phyloP scores from a whole-genome alignment of 148 eudicot genomes.

The Rheum nobile region DNA sequence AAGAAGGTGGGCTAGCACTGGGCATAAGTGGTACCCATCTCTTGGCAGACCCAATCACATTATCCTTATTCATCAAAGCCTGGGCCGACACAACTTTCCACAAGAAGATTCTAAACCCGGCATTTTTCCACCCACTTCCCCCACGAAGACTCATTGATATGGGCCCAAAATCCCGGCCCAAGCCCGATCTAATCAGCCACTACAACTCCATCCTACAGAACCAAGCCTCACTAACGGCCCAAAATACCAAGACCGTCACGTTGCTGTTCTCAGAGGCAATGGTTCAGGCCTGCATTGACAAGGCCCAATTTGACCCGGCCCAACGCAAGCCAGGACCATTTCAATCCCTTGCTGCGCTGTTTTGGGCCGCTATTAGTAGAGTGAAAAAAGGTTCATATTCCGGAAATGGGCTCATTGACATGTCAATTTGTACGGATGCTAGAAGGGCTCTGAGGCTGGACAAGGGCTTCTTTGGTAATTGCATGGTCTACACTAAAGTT shows the following conservation, averaged over 20 bases:
- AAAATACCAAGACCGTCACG: slow-evolving; percentile 20
- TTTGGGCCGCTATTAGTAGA: slow-evolving; percentile 46
- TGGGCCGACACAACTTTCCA: slow-evolving; percentile 33
- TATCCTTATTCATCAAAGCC: slow-evolving; percentile 40
- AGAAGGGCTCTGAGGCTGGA: slow-evolving; percentile 38
- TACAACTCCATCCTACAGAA: slow-evolving; percentile 28
- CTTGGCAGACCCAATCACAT: slow-evolving; percentile 39
- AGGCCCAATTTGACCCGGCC: slow-evolving; percentile 10
- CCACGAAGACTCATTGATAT: slow-evolving; percentile 14
- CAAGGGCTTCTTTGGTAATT: slow-evolving; percentile 58
- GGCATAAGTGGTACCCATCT: slow-evolving; percentile 63
- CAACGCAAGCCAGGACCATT: slow-evolving; percentile 21
- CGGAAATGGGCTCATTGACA: slow-evolving; percentile 19
- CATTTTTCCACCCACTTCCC: slow-evolving; percentile 50
- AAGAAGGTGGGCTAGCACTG: slow-evolving; percentile 63
- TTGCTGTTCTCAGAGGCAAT: slow-evolving; percentile 29
- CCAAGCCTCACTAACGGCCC: slow-evolving; percentile 5
- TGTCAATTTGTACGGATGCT: slow-evolving; percentile 42
- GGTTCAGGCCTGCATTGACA: slow-evolving; percentile 33
- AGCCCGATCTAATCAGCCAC: slow-evolving; percentile 24
- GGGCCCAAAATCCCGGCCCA: slow-evolving; percentile 8
- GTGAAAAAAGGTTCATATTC: slow-evolving; percentile 23
- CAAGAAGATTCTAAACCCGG: slow-evolving; percentile 34
- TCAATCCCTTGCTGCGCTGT: slow-evolving; percentile 30
- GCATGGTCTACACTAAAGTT: slow-evolving; percentile 41